Evolutionary conservation across 179 eudicot species (phyloP).

Genomic region (Spergularia azorica): DNA sequence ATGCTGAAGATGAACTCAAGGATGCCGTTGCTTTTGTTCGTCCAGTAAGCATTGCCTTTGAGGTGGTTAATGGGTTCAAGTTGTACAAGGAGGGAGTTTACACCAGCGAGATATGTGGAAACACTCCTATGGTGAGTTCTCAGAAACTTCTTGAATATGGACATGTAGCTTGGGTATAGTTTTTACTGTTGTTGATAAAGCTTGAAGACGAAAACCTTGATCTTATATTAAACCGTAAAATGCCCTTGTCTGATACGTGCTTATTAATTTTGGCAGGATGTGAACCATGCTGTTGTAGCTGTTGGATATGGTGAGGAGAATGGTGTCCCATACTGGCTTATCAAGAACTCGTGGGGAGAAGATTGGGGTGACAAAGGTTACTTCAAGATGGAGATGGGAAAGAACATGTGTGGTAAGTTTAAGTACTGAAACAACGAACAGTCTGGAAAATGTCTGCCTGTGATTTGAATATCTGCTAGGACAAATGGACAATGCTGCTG

Average conservation of each 20-base stretch:
- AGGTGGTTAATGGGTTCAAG: conserved; percentile 71
- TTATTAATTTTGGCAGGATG: conserved; percentile 61
- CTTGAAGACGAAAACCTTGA: too few relatives aligned
- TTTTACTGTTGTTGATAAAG: neutral
- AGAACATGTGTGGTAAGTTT: conserved; percentile 98
- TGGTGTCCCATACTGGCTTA: conserved; percentile 86
- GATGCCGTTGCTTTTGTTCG: conserved; percentile 88
- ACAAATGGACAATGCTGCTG: too few relatives aligned
- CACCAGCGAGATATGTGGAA: conserved; percentile 81
- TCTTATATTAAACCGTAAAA: neutral
- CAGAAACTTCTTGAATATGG: neutral
- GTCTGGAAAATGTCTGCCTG: neutral
- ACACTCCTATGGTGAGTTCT: conserved; percentile 67
- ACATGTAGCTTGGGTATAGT: neutral
- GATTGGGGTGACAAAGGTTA: conserved; percentile 92
- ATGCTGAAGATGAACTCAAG: conserved; percentile 93
- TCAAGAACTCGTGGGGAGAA: conserved; percentile 98
- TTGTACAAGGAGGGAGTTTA: conserved; percentile 82
- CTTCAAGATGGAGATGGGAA: conserved; percentile 97
- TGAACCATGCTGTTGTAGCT: conserved; percentile 99
- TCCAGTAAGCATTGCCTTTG: conserved; percentile 96
- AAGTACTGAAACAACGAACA: too few relatives aligned
- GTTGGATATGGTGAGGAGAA: conserved; percentile 94
- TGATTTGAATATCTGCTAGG: neutral
- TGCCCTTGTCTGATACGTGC: neutral